Conservation (phyloP, 345 rosid genomes). For the Eucalyptus curtisii region DNA sequence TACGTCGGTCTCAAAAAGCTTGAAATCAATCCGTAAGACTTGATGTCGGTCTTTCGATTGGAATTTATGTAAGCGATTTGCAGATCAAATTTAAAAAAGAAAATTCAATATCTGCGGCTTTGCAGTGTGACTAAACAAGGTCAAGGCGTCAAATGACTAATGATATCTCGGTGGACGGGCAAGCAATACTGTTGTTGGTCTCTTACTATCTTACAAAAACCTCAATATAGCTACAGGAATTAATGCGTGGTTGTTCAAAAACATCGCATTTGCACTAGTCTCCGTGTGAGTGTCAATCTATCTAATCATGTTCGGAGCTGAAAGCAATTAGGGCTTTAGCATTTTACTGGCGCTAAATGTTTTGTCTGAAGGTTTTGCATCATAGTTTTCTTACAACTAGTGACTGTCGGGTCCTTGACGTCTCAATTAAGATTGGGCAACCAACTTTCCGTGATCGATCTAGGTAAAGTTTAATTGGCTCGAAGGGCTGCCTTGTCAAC, state of each 20-base stretch:
- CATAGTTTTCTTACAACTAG: neutral
- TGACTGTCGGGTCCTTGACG: neutral
- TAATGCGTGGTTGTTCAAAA: neutral
- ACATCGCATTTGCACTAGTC: neutral
- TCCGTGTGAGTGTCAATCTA: neutral
- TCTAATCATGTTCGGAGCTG: neutral
- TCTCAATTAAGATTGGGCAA: neutral
- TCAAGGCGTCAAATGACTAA: neutral
- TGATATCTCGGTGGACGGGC: neutral
- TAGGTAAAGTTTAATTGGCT: neutral
- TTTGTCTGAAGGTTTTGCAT: neutral
- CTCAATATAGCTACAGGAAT: neutral
- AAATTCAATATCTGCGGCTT: neutral
- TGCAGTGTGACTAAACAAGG: neutral
- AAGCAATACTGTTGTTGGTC: neutral
- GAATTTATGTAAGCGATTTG: neutral
- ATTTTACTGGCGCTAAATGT: neutral
- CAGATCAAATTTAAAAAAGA: neutral
- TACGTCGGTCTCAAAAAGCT: neutral
- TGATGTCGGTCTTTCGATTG: neutral
- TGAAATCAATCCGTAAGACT: neutral
- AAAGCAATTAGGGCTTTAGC: neutral
- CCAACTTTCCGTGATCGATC: neutral
- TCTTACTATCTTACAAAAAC: neutral
- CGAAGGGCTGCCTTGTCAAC: neutral